These are phyloP conservation scores for Arthrobotrys musiformis DNA, from an alignment of 2,329 filamentous ascomycete genomes.

Conservation along the genomic window DNA sequence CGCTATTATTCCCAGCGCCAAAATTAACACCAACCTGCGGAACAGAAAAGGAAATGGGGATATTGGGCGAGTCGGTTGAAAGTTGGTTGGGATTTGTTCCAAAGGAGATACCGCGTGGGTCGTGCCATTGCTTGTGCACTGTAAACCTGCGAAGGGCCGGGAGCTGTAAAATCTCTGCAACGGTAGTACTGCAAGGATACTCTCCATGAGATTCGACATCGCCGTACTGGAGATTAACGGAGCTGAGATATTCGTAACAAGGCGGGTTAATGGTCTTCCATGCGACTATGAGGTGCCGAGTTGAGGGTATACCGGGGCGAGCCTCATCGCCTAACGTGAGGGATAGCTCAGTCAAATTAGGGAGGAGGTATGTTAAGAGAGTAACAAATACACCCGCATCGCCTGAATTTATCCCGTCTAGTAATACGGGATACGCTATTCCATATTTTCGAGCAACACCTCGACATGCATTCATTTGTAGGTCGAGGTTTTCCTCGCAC, in stretches of 20 bases:
- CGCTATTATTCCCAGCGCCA: not conserved
- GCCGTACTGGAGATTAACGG: constrained; percentile 37
- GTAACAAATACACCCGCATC: constrained; percentile 33
- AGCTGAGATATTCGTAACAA: constrained; percentile 33
- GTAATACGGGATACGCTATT: constrained; percentile 37
- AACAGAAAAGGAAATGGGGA: constrained; percentile 27
- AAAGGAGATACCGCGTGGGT: constrained; percentile 15
- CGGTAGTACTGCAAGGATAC: constrained; percentile 26
- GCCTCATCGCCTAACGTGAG: constrained; percentile 31
- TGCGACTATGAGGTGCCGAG: constrained; percentile 44
- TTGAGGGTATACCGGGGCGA: constrained; percentile 30
- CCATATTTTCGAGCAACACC: constrained; percentile 36
- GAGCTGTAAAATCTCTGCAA: constrained; percentile 36
- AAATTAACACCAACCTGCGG: not conserved
- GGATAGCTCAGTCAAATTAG: constrained; percentile 38
- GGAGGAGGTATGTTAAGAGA: constrained; percentile 38
- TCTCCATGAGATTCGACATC: constrained; percentile 33
- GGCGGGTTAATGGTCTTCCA: constrained; percentile 41
- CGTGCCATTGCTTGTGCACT: constrained; percentile 39
- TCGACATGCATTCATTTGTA: constrained; percentile 30
- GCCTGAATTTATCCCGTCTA: constrained; percentile 33
- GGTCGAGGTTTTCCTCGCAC: constrained; percentile 30
- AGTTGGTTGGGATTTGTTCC: constrained; percentile 19
- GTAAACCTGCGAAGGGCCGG: constrained; percentile 33
- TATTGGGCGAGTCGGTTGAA: constrained; percentile 23